Percentiles rank a stretch among this genome's conserved stretches.
phyloP scores from a whole-genome alignment of 192 early-diverging fungal genomes.

The Thoreauomyces humboldtii region DNA sequence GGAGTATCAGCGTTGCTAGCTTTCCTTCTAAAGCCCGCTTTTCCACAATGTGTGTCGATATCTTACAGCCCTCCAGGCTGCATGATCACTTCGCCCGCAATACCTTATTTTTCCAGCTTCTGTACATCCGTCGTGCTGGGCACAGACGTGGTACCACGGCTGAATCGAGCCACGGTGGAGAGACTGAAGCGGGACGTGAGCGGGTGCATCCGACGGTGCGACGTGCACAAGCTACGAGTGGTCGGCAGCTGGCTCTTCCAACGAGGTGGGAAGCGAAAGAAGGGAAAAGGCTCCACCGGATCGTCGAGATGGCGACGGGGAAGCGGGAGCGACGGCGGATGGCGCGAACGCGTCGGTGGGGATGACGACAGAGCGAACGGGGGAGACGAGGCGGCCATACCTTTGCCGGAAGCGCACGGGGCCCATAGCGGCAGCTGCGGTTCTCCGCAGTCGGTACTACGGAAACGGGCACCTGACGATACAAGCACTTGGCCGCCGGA shows the following conservation, averaged over 20 bases:
- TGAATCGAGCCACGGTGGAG: slow-evolving; percentile 42
- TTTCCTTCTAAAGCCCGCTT: slow-evolving; percentile 27
- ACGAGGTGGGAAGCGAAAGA: neutral
- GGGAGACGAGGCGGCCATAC: too few species aligned
- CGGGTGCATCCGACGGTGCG: slow-evolving; percentile 21
- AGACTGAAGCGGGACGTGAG: slow-evolving; percentile 35
- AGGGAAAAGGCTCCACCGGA: neutral
- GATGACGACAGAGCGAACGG: neutral
- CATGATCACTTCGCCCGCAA: slow-evolving; percentile 35
- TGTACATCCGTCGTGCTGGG: slow-evolving; percentile 47
- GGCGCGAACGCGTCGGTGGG: neutral
- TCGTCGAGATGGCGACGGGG: neutral
- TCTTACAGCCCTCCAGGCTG: slow-evolving; percentile 48
- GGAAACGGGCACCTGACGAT: too few species aligned
- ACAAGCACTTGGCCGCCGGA: too few species aligned
- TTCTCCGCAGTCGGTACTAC: too few species aligned
- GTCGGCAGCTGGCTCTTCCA: slow-evolving; percentile 25
- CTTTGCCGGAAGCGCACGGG: neutral
- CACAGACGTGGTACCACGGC: slow-evolving; percentile 40
- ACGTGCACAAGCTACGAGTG: slow-evolving; percentile 39
- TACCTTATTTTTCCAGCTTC: slow-evolving; percentile 39
- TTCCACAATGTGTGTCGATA: slow-evolving; percentile 24
- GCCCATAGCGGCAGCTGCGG: neutral
- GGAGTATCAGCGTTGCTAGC: slow-evolving; percentile 44
- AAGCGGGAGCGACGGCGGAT: neutral